Base-by-base conservation (phyloP, 2,329 filamentous ascomycete species). In the Nothomitra cinnamomea region DNA sequence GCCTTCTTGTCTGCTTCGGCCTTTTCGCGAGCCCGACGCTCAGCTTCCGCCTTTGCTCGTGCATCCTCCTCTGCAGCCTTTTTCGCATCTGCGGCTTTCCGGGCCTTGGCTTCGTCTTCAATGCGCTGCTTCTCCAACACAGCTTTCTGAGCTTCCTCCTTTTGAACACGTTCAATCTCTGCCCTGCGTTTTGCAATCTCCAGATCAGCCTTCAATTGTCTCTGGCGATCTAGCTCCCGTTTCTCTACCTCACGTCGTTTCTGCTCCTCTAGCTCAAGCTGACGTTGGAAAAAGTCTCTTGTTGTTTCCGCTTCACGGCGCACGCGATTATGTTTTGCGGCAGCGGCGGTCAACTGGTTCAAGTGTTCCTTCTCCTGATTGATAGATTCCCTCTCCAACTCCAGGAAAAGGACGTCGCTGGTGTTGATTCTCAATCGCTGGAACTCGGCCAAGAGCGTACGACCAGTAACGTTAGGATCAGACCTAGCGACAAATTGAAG, bases 261-360 rank as follows among this genome's bases (percentile, higher is more conserved):
- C 25, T 60, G 56, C 12, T 62, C 59, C 55, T 65, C 61, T 24
- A 63, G 61, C 56, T 69, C 64, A 40, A 68, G 61, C 62, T 74
- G 67, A 6, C 72, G 58, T 19, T 68, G 63, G 55, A 77, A 66
- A n/a, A 70, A 67, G 41, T 74, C 66, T n/a, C 77, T 60, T 17
- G 72, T 74, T 19, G 72, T 69, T 60, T 78, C 72, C 2, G 78
- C 78, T 51, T 73, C 70, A 52, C 71, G 67, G 47, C 72, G 73
- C 10, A 90, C 75, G 25, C 77, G 73, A 38, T 84, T 77, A 17
- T 54, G 53, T 28, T 35, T 28, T 28, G 35, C 42, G 50, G 78
- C 78, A 2, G 82, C 82, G 48, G 76, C 75, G 47, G 76, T 77
- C 15, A 90, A 74, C 13, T 83, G 82, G 59, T 80, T 76, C 55